Evolutionary conservation across 2,329 filamentous ascomycete genomes (phyloP).

Genomic region (Pseudocercospora pini-densiflorae): DNA sequence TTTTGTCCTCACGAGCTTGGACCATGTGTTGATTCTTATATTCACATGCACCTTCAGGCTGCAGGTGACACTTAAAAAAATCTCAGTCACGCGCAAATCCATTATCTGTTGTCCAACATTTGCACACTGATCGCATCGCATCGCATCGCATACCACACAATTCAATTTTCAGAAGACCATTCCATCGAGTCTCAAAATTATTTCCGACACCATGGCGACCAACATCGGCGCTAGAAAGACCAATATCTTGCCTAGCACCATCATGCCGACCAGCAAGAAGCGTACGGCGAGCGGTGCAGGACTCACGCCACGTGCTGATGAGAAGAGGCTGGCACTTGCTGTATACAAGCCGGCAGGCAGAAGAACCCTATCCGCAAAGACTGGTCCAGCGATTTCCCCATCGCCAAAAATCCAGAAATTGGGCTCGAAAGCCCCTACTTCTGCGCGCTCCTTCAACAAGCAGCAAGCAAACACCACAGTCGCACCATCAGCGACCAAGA

Average conservation of each 20-base stretch:
- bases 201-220: neutral
- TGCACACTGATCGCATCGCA: neutral
- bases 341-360: neutral
- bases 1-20: neutral
- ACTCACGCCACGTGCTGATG: neutral
- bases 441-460: neutral
- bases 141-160: neutral
- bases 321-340: neutral
- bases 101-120: neutral
- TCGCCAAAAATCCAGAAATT: neutral
- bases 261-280: neutral
- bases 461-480: neutral
- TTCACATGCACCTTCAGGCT: neutral
- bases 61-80: neutral
- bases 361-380: neutral
- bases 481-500: neutral
- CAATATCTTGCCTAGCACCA: neutral
- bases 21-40: neutral
- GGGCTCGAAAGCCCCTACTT: neutral
- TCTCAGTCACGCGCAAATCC: neutral
- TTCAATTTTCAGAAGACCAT: neutral
- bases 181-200: neutral
- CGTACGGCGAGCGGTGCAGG: neutral
- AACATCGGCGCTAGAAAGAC: neutral
- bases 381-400: neutral